Conservation (phyloP, 1,139 yeast genomes). For the Scheffersomyces quercinus region DNA sequence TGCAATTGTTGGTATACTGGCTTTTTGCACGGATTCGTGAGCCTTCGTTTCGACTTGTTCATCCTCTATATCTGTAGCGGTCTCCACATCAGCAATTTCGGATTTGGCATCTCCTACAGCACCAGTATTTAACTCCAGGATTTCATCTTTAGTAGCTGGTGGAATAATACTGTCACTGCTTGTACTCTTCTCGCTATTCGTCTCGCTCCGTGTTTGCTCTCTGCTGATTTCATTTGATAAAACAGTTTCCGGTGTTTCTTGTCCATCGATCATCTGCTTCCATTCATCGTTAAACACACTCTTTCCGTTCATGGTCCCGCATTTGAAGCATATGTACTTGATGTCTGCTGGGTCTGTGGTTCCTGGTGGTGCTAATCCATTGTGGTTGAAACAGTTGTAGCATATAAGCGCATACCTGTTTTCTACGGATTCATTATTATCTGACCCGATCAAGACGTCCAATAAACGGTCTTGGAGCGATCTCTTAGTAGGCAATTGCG, state of each 20-base stretch:
- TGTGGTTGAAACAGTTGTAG: conserved; percentile 61
- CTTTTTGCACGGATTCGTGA: too few species aligned
- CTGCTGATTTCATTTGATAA: too few species aligned
- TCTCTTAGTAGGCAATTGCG: conserved; percentile 11
- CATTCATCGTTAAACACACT: too few species aligned
- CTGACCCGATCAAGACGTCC: conserved; percentile 68
- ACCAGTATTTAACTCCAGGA: background rate
- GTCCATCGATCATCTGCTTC: too few species aligned
- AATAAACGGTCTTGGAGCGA: conserved; percentile 45
- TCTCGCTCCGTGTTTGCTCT: background rate
- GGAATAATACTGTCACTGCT: background rate
- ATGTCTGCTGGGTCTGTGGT: conserved; percentile 52
- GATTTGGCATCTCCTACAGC: background rate
- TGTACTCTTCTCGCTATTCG: background rate
- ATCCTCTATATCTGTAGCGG: conserved; percentile 8
- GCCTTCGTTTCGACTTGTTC: conserved; percentile 9
- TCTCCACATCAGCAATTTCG: background rate
- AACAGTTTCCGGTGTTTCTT: too few species aligned
- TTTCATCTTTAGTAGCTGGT: background rate
- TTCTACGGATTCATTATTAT: conserved; percentile 62
- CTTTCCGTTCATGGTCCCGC: conserved; percentile 61
- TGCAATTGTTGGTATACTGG: too few species aligned
- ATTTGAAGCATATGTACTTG: conserved; percentile 68
- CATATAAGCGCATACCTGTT: conserved; percentile 76
- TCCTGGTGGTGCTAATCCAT: conserved; percentile 83